Evolutionary conservation across 148 eudicot genomes (phyloP).

Genomic region (Chenopodium album): DNA sequence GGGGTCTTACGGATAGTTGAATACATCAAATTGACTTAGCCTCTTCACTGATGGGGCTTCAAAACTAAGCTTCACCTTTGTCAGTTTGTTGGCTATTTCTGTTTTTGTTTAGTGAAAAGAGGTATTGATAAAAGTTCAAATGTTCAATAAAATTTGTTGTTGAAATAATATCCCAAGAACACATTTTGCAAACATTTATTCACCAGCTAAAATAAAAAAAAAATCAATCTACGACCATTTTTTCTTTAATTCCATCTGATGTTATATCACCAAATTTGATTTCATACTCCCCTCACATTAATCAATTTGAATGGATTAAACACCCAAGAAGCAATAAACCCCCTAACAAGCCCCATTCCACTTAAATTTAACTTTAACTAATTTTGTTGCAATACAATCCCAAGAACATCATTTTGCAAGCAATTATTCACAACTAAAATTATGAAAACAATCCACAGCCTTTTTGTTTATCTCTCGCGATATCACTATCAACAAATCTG

Average conservation of each 20-base stretch:
- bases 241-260: background rate
- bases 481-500: no score
- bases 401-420: no score
- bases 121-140: background rate
- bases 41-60: background rate
- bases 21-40: background rate
- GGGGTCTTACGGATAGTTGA: background rate
- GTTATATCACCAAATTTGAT: background rate
- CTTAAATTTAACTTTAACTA: no score
- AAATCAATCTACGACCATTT: background rate
- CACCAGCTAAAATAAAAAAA: background rate
- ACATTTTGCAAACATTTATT: background rate
- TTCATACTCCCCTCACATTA: background rate
- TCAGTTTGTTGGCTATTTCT: background rate
- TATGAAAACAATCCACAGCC: no score
- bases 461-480: no score
- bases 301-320: background rate
- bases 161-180: background rate
- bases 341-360: no score
- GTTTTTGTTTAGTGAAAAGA: no score
- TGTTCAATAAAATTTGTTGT: background rate
- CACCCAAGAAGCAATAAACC: background rate
- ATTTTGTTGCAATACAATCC: no score
- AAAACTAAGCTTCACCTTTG: background rate
- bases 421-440: no score